phyloP scores from a whole-genome alignment of 2,329 filamentous ascomycete species.

The Alternaria sp. region DNA sequence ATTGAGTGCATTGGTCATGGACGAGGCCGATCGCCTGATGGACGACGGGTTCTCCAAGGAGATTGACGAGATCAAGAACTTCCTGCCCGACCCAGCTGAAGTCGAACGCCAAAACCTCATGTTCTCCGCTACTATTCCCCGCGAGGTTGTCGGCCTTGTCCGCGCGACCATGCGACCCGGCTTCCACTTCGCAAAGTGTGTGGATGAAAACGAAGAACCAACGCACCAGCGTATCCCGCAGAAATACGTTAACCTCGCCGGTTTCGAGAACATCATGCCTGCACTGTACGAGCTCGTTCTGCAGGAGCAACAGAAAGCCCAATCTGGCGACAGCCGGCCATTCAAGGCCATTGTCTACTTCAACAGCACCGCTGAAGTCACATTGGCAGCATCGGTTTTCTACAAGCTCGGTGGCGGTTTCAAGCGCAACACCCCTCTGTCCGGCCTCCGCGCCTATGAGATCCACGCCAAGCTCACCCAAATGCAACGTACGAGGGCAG shows the following conservation, averaged over 20 bases:
- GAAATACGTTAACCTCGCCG: conserved; percentile 71
- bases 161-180: conserved; percentile 78
- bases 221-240: conserved; percentile 90
- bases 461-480: conserved; percentile 87
- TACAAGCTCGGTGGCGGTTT: conserved; percentile 56
- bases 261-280: conserved; percentile 80
- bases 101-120: conserved; percentile 88
- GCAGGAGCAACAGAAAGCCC: conserved; percentile 62
- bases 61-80: conserved; percentile 57
- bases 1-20: conserved; percentile 68
- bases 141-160: conserved; percentile 82
- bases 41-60: conserved; percentile 65
- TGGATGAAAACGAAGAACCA: conserved; percentile 79
- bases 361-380: conserved; percentile 78
- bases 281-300: conserved; percentile 78
- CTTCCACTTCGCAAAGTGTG: conserved; percentile 92
- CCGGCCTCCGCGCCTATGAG: conserved; percentile 58
- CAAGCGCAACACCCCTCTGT: conserved; percentile 41
- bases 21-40: conserved; percentile 73
- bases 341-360: conserved; percentile 99
- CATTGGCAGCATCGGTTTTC: conserved; percentile 70
- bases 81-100: conserved; percentile 68
- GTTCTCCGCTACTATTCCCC: conserved; percentile 92
- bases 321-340: conserved; percentile 60
- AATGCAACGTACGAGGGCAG: conserved; percentile 70